Base-by-base conservation (phyloP, 495 filamentous ascomycete species). In the Cudoniella acicularis region DNA sequence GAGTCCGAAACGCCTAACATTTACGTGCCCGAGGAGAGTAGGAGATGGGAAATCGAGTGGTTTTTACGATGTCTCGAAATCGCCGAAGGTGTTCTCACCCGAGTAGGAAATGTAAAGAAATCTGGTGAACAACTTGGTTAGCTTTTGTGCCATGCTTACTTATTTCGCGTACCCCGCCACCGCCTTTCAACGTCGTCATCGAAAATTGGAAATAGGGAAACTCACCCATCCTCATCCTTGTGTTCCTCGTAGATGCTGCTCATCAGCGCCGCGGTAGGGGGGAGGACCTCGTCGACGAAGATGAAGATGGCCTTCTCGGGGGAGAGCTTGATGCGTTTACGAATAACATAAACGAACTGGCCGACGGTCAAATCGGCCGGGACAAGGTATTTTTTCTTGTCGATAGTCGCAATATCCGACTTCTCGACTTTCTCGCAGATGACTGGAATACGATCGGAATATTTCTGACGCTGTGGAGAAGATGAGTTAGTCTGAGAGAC, bases 231-330 rank as follows among this genome's bases (percentile, higher is more conserved):
- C 79, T 90, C 79, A 59, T 80, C 80, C 77, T 97, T 96, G 84
- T 97, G 93, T 75, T 98, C 94, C 74, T 99, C 94, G 73, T 98
- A 99, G 76, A 99, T 99, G 72, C 87, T 91, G 83, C 90, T 96
- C 94, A 99, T 99, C 46, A 99, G 85, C 48, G 94, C 94, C 47
- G 94, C 94, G 2, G 94, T 98, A 0, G 94, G 94, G 36, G 94
- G 94, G 24, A 99, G 84, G 36, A 98, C 93, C 81, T 97, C 94
- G 70, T 98, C 94, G 64, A 99, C 94, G 78, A 98, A 99, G 83
- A 99, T 99, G 83, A 99, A 99, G 81, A 99, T 99, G 64, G 94
- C 94, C 82, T 99, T 99, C 81, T 99, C 94, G 8, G 94, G 94
- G 10, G 92, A 96, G 53, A 99, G 82, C 90, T 99, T 99, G 80